Conservation (phyloP, 805 yeast species). For the Teunomyces tritomae region DNA sequence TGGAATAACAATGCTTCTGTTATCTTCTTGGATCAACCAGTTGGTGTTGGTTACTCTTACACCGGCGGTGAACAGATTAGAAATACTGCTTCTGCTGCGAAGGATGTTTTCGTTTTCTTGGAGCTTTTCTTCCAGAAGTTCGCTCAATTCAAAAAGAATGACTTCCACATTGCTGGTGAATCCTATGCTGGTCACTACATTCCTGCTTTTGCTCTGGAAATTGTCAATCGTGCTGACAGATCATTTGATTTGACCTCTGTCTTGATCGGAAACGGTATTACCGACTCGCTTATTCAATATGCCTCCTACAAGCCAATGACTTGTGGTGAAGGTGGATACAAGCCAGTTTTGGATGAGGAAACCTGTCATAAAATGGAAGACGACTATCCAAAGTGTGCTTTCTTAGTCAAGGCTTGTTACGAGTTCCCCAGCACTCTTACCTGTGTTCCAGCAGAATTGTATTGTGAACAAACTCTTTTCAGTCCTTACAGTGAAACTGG, state of each 20-base stretch:
- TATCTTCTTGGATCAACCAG: slow-evolving; percentile 26
- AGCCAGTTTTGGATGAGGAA: slow-evolving; percentile 32
- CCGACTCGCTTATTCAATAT: slow-evolving; percentile 41
- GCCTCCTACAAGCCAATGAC: slow-evolving; percentile 44
- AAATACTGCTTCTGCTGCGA: slow-evolving; percentile 18
- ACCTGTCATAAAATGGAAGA: slow-evolving; percentile 34
- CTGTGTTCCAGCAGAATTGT: slow-evolving; percentile 40
- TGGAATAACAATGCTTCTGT: slow-evolving; percentile 31
- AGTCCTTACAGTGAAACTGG: slow-evolving; percentile 46
- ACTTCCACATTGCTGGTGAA: slow-evolving; percentile 27
- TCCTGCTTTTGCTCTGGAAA: slow-evolving; percentile 22
- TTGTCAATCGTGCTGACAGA: slow-evolving; percentile 20
- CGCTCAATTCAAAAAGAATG: slow-evolving; percentile 16
- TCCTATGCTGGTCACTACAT: slow-evolving; percentile 27
- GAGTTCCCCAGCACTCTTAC: slow-evolving; percentile 28
- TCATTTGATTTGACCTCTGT: slow-evolving; percentile 34
- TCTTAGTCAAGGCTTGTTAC: slow-evolving; percentile 31
- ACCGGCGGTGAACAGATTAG: slow-evolving; percentile 16
- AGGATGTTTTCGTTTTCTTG: slow-evolving; percentile 21
- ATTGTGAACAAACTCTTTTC: slow-evolving; percentile 27
- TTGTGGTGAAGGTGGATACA: slow-evolving; percentile 44
- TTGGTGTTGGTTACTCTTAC: slow-evolving; percentile 24
- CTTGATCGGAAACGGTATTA: slow-evolving; percentile 45
- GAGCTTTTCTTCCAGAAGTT: slow-evolving; percentile 25
- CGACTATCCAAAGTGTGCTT: slow-evolving; percentile 34